Evolutionary conservation across 1,139 yeast species (phyloP).

Genomic region (Torulaspora globosa): DNA sequence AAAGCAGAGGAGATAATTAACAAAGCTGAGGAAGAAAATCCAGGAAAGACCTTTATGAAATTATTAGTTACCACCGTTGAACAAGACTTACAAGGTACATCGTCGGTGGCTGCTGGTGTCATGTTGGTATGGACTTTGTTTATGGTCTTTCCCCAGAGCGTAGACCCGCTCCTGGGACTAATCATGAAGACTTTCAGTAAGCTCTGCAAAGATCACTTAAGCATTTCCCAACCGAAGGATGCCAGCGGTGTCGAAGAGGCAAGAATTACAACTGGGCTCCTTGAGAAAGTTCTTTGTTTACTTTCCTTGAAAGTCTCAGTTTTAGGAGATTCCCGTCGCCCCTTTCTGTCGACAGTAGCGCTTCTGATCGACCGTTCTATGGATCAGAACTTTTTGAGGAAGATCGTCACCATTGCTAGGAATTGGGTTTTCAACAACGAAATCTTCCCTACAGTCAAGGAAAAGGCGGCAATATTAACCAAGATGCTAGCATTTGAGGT

Average conservation of each 20-base stretch:
- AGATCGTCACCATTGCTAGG: slow-evolving; percentile 74
- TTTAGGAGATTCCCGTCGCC: slow-evolving; percentile 88
- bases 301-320: slow-evolving; percentile 76
- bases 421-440: slow-evolving; percentile 89
- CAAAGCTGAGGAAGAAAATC: slow-evolving; percentile 49
- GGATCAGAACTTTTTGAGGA: slow-evolving; percentile 68
- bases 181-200: slow-evolving; percentile 85
- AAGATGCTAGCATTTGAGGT: slow-evolving; percentile 93
- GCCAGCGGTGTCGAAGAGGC: slow-evolving; percentile 51
- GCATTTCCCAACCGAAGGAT: slow-evolving; percentile 51
- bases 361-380: slow-evolving; percentile 86
- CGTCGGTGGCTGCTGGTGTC: slow-evolving; percentile 89
- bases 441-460: slow-evolving; percentile 90
- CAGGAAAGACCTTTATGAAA: slow-evolving; percentile 58
- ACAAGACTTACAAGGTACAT: slow-evolving; percentile 77
- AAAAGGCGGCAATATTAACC: slow-evolving; percentile 88
- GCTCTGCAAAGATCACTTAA: slow-evolving; percentile 82
- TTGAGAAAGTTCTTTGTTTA: slow-evolving; percentile 72
- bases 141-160: slow-evolving; percentile 62
- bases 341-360: slow-evolving; percentile 79
- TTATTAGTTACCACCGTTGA: slow-evolving; percentile 65
- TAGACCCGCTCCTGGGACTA: slow-evolving; percentile 70
- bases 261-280: slow-evolving; percentile 67
- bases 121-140: slow-evolving; percentile 81
- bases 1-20: slow-evolving; percentile 38